Evolutionary conservation across 768 basidiomycete species (phyloP).

Genomic region (Lyophyllum decastes): DNA sequence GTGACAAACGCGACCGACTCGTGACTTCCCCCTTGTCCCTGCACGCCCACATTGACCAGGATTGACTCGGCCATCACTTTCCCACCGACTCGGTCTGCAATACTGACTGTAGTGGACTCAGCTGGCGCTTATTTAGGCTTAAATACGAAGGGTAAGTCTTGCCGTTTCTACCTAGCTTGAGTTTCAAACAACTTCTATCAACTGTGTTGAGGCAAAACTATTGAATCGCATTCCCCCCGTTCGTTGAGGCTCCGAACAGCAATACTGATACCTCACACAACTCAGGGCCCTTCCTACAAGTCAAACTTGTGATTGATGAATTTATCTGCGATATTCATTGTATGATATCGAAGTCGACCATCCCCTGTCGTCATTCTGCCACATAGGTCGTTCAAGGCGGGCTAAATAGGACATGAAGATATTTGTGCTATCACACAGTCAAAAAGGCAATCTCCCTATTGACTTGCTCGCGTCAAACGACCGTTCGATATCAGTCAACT

Average conservation of each 20-base stretch:
- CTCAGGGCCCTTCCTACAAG: background rate
- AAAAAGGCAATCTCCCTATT: conserved; percentile 5
- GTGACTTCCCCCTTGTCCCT: background rate
- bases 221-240: background rate
- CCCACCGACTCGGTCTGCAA: background rate
- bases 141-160: conserved; percentile 1
- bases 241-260: background rate
- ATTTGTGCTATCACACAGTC: conserved; percentile 3
- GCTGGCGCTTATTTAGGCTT: background rate
- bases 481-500: background rate
- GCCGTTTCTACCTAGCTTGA: background rate
- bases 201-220: background rate
- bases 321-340: background rate
- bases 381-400: conserved; percentile 1
- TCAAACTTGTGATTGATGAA: background rate
- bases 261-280: background rate
- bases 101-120: background rate
- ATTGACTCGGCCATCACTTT: background rate
- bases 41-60: background rate
- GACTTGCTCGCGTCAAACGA: background rate
- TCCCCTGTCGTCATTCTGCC: background rate
- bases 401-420: conserved; percentile 5
- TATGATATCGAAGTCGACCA: background rate
- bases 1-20: conserved; percentile 1
- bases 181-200: background rate